Base-by-base conservation (phyloP, 2,329 filamentous ascomycete species). In the Coniella vitis region DNA sequence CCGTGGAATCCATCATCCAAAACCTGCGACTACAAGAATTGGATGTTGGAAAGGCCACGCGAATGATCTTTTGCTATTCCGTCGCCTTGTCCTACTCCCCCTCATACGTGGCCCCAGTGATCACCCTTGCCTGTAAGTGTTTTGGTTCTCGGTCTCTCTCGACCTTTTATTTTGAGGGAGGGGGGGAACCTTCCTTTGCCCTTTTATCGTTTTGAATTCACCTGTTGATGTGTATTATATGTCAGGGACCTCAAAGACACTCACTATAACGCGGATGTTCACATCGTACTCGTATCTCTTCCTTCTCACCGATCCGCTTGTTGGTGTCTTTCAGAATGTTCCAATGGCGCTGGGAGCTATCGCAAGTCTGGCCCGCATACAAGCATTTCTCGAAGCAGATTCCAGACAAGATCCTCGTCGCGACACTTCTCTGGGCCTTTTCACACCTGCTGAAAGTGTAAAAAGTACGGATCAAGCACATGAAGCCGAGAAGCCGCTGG, bases 381-480 rank as follows among this genome's bases (percentile, higher is more conserved):
- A 70, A 36, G 55, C 47, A 0, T 70, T 68, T n/a, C 52, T 73
- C 1, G 65, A 65, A 48, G 47, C 45, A 31, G 59, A 56, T 4
- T n/a, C 56, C 3, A 55, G 56, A 35, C 38, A 55, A 21, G 63
- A 65, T 38, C 63, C 60, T 21, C 59, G 61, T 21, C 32, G 5
- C 36, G 45, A 29, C 14, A 41, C 38, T 1, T 22, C 46, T 5
- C 31, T 37, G 7, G 32, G 22, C 10, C 7, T 10, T 7, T n/a
- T 22, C 12, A 5, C 14, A 3, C 38, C 10, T 5, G 10, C 25
- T 29, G 10, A 5, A 29, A 10, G 5, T 4, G 22, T 2, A 8
- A 31, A 41, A n/a, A 19, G 21, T 13, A 2, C 22, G 4, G 38
- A 16, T 16, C n/a, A 31, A 7, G 38, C 16, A 17, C 22, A 31